Percentiles rank a stretch among this genome's conserved stretches.
phyloP scores from a whole-genome alignment of 371 early-diverging fungal species.

The Mucor lusitanicus region DNA sequence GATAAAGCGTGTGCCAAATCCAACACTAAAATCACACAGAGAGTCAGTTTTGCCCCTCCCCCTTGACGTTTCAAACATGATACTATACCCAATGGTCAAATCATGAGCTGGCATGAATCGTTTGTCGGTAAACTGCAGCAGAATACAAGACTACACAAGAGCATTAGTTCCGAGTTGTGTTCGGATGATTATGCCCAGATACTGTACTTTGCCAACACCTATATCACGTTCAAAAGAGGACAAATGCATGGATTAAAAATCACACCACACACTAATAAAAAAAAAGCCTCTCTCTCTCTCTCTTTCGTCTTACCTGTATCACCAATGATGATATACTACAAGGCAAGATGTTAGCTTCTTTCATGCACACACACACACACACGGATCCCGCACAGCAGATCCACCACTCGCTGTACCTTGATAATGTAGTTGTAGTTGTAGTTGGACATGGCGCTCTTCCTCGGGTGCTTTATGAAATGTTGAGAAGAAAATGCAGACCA shows the following conservation, averaged over 20 bases:
- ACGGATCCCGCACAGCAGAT: too few relatives aligned
- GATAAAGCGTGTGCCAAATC: conserved; percentile 83
- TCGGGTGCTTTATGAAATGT: conserved; percentile 3
- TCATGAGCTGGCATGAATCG: conserved; percentile 85
- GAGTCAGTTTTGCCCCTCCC: not conserved
- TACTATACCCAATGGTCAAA: conserved; percentile 75
- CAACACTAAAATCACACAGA: conserved; percentile 54
- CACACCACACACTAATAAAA: not conserved
- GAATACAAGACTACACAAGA: conserved; percentile 68
- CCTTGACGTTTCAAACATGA: not conserved
- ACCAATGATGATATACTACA: conserved; percentile 79
- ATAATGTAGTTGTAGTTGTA: conserved; percentile 60
- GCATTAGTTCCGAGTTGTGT: not conserved
- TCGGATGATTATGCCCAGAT: not conserved
- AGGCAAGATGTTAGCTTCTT: too few relatives aligned
- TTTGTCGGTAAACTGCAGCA: conserved; percentile 84
- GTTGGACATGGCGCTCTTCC: conserved; percentile 31
- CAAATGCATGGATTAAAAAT: not conserved
- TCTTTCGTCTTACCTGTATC: conserved; percentile 64
- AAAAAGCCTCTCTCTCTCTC: not conserved
- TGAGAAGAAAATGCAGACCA: conserved; percentile 10
- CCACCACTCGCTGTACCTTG: conserved; percentile 38
- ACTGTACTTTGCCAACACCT: conserved; percentile 76
- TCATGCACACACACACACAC: too few relatives aligned
- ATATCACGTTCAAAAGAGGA: not conserved